Conservation (phyloP, 441 rosid genomes). For the Capsella rubella region DNA sequence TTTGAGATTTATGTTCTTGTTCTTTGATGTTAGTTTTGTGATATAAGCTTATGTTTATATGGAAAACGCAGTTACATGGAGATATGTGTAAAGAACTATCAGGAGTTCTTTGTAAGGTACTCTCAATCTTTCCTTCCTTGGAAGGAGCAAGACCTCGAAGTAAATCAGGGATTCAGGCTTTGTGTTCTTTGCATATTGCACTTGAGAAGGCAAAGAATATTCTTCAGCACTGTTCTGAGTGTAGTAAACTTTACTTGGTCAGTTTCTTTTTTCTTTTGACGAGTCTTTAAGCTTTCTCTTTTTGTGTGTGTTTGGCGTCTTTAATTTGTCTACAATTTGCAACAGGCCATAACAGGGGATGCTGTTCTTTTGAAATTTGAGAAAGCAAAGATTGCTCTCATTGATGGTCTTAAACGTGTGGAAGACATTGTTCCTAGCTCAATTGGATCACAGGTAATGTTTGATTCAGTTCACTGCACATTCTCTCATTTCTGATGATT, state of each 20-base stretch:
- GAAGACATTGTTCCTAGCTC: slow-evolving; percentile 96
- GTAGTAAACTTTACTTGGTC: slow-evolving; percentile 97
- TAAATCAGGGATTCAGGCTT: slow-evolving; percentile 95
- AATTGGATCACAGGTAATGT: slow-evolving; percentile 80
- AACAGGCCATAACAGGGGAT: slow-evolving; percentile 97
- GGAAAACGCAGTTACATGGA: slow-evolving; percentile 82
- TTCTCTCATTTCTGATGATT: slow-evolving; percentile 20
- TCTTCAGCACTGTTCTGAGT: slow-evolving; percentile 93
- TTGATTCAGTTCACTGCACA: neutral
- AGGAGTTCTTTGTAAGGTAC: slow-evolving; percentile 71
- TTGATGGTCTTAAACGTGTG: slow-evolving; percentile 85
- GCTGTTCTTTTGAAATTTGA: slow-evolving; percentile 88
- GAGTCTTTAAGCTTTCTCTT: slow-evolving; percentile 21
- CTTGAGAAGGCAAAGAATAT: slow-evolving; percentile 89
- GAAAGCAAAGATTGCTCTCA: slow-evolving; percentile 77
- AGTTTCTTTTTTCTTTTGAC: slow-evolving; percentile 17
- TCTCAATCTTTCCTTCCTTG: slow-evolving; percentile 81
- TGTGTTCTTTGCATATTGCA: slow-evolving; percentile 94
- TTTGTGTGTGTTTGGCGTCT: neutral
- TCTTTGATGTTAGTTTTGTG: slow-evolving; percentile 15
- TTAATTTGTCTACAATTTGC: slow-evolving; percentile 24
- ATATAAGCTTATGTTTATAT: slow-evolving; percentile 25
- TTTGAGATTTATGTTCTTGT: neutral
- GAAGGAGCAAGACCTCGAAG: slow-evolving; percentile 98
- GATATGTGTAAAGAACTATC: slow-evolving; percentile 88